Evolutionary conservation across 1,284 basidiomycete genomes (phyloP).

Genomic region (Schizophyllum commune): DNA sequence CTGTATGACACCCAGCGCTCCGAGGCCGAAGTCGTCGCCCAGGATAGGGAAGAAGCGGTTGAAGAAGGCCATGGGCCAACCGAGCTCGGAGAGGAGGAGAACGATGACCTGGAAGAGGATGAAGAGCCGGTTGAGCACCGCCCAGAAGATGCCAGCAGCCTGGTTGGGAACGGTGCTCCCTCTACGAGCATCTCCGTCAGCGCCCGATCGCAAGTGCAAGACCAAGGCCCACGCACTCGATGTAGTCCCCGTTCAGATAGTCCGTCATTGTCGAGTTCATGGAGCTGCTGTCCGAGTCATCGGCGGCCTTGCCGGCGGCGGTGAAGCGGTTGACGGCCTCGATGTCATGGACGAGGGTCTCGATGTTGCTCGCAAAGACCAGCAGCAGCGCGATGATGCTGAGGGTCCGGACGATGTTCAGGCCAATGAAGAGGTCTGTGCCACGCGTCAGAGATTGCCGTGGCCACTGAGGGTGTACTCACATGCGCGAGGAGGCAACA

Average conservation of each 20-base stretch:
- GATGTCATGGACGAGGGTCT: conserved; percentile 74
- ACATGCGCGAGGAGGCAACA: conserved; percentile 44
- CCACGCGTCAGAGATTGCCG: conserved; percentile 6
- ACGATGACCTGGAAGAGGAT: conserved; percentile 73
- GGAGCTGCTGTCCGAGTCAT: conserved; percentile 15
- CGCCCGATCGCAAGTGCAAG: not conserved
- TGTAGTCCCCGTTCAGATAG: conserved; percentile 59
- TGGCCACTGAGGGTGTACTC: conserved; percentile 17
- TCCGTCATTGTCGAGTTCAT: conserved; percentile 20
- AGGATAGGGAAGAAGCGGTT: conserved; percentile 79
- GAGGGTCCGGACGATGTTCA: conserved; percentile 71
- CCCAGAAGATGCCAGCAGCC: conserved; percentile 81
- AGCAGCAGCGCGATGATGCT: conserved; percentile 72
- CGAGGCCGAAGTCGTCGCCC: conserved; percentile 75
- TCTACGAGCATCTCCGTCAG: conserved; percentile 26
- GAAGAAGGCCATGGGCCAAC: conserved; percentile 71
- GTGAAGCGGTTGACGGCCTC: conserved; percentile 66
- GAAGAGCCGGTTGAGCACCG: conserved; percentile 73
- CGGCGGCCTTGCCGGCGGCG: conserved; percentile 33
- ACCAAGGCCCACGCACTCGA: conserved; percentile 44
- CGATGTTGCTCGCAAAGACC: conserved; percentile 71
- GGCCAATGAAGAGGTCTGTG: conserved; percentile 62
- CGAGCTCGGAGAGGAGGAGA: conserved; percentile 50
- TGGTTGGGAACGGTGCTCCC: conserved; percentile 80
- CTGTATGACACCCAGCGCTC: conserved; percentile 77